Percentiles rank a stretch among this genome's conserved stretches.
phyloP scores from a whole-genome alignment of 2,329 filamentous ascomycete genomes.

The Fusarium transvaalense region DNA sequence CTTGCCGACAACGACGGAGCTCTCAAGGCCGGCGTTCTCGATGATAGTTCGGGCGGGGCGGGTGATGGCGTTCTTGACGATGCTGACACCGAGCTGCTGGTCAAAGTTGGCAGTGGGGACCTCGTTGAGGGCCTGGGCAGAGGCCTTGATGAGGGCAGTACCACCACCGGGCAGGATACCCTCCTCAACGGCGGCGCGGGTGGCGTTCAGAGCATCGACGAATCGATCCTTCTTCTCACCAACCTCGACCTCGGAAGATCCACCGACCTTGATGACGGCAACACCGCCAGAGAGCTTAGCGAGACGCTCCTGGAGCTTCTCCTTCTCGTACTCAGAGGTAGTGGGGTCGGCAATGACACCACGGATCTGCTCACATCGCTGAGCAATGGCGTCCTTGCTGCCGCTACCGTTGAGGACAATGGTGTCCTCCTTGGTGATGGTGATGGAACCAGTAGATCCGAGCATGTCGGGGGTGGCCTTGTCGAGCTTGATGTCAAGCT shows the following conservation, averaged over 20 bases:
- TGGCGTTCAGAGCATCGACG: constrained; percentile 97
- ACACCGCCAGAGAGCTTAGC: constrained; percentile 99
- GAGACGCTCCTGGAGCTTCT: constrained; percentile 99
- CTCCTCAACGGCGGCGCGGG: constrained; percentile 97
- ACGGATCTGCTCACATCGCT: constrained; percentile 99
- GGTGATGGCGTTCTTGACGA: constrained; percentile 98
- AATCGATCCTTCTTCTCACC: constrained; percentile 99
- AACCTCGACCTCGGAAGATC: constrained; percentile 97
- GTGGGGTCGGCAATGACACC: constrained; percentile 93
- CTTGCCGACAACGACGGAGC: constrained; percentile 97
- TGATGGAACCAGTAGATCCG: constrained; percentile 96
- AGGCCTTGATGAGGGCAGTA: constrained; percentile 97
- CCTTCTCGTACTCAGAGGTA: constrained; percentile 99
- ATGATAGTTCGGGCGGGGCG: constrained; percentile 94
- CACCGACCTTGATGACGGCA: constrained; percentile 99
- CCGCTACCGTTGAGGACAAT: constrained; percentile 98
- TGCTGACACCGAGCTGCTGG: constrained; percentile 97
- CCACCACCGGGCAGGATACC: constrained; percentile 99
- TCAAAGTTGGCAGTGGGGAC: constrained; percentile 97
- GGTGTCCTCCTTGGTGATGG: constrained; percentile 99
- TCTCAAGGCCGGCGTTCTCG: constrained; percentile 97
- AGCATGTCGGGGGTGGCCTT: constrained; percentile 97
- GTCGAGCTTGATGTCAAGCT: constrained; percentile 99
- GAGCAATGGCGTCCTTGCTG: constrained; percentile 90
- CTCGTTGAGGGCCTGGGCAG: constrained; percentile 84